Base-by-base conservation (phyloP, 2,329 filamentous ascomycete genomes). In the Moelleriella libera region DNA sequence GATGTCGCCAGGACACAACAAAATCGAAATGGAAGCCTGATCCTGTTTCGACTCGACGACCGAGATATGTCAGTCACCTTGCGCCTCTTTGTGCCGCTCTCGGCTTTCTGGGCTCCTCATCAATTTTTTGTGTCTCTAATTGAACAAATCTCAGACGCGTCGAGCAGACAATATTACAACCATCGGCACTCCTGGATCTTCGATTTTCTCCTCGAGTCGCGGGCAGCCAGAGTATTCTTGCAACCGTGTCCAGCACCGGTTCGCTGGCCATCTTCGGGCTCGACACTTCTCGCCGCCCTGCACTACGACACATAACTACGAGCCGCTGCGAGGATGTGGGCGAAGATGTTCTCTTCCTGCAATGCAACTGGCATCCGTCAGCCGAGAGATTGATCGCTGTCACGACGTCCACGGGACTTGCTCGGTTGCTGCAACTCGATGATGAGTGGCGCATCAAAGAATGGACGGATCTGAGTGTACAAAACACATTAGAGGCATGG, bases 121-220 rank as follows among this genome's bases (percentile, higher is more conserved):
- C 34, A 12, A 12, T 12, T 37, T 37, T 8, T 40, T n/a, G 34
- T 46, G 29, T 14, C 14, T 31, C 44, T 48, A 30, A 48, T 41
- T 30, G 3, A 14, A 28, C 10, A 46, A 21, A 21, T 21, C 21
- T 21, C 43, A 54, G 53, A 32, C 43, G 34, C 30, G 44, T 47
- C 48, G 57, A 82, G 5, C 77, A 86, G 58, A 82, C 74, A 1
- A 52, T 82, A 5, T 57, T 68, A 5, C 79, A 85, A 28, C 75
- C 80, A 4, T 87, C 81, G 46, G 89, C 87, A 5, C 75, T 96
- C 30, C 74, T 96, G 47, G 89, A 96, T 60, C 69, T 96, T 31
- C 86, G 89, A 55, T 97, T 96, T 62, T 78, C 82, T 50, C 78
- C 76, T 11, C 42, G 44, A 5, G 47, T 42, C 1, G 58, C 65